phyloP scores from a whole-genome alignment of 2,329 filamentous ascomycete species.

The Calcarisporium arbuscula region DNA sequence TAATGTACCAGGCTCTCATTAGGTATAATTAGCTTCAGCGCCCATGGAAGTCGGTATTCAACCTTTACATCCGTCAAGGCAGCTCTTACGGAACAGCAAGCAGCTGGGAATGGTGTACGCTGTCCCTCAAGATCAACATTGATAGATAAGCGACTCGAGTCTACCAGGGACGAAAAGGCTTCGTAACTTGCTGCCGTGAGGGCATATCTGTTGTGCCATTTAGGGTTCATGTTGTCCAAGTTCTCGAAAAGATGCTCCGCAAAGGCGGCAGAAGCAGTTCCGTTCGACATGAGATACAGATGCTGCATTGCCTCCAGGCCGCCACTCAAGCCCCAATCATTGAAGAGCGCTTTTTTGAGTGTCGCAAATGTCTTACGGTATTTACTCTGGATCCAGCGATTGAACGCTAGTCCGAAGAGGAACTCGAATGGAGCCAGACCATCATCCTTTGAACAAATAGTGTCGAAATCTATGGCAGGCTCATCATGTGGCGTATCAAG shows the following conservation, averaged over 20 bases:
- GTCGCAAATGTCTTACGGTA: slow-evolving; percentile 62
- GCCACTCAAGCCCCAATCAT: slow-evolving; percentile 59
- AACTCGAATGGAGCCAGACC: slow-evolving; percentile 65
- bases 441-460: slow-evolving; percentile 42
- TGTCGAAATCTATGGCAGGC: slow-evolving; percentile 48
- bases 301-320: slow-evolving; percentile 61
- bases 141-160: slow-evolving; percentile 58
- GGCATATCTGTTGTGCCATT: slow-evolving; percentile 77
- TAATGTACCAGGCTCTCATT: slow-evolving; percentile 59
- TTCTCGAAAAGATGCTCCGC: slow-evolving; percentile 66
- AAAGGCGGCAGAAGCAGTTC: slow-evolving; percentile 59
- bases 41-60: slow-evolving; percentile 62
- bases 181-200: slow-evolving; percentile 73
- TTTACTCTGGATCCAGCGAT: slow-evolving; percentile 70
- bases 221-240: slow-evolving; percentile 52
- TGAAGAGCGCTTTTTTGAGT: slow-evolving; percentile 60
- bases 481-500: slow-evolving; percentile 25
- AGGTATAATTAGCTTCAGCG: slow-evolving; percentile 66
- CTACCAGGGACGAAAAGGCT: slow-evolving; percentile 55
- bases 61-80: slow-evolving; percentile 58
- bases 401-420: slow-evolving; percentile 64
- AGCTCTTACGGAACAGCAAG: slow-evolving; percentile 48
- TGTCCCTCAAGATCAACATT: slow-evolving; percentile 37
- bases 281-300: slow-evolving; percentile 73
- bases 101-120: slow-evolving; percentile 35